Conservation (phyloP, 2,329 filamentous ascomycete genomes). For the Ascocoryne sarcoides region DNA sequence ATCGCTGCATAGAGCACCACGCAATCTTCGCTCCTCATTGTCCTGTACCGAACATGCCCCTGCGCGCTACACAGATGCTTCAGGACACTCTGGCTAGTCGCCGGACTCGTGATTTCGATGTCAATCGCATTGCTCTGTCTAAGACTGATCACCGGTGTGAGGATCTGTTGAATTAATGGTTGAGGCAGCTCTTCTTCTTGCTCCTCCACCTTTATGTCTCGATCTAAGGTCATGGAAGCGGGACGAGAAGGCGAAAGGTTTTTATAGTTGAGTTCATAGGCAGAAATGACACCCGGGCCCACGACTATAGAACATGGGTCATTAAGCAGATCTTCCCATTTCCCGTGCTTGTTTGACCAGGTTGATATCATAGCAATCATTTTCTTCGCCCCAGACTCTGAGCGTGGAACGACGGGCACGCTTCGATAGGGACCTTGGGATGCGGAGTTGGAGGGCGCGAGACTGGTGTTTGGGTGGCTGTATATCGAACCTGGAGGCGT, state of each 20-base stretch:
- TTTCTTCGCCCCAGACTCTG: slow-evolving; percentile 30
- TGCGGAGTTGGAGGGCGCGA: slow-evolving; percentile 73
- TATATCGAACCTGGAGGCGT: slow-evolving; percentile 21
- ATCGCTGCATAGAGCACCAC: slow-evolving; percentile 76
- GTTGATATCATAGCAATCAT: slow-evolving; percentile 49
- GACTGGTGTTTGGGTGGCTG: slow-evolving; percentile 35
- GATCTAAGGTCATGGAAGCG: slow-evolving; percentile 20
- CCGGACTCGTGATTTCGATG: slow-evolving; percentile 84
- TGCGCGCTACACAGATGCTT: slow-evolving; percentile 50
- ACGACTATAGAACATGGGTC: slow-evolving; percentile 47
- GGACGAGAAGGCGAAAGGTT: slow-evolving; percentile 28
- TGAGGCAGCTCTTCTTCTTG: neutral
- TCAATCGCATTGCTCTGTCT: slow-evolving; percentile 87
- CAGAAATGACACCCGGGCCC: slow-evolving; percentile 50
- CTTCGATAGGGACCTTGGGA: slow-evolving; percentile 63
- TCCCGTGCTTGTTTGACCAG: slow-evolving; percentile 51
- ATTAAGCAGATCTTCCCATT: slow-evolving; percentile 49
- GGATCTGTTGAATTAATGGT: slow-evolving; percentile 55
- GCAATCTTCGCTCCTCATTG: slow-evolving; percentile 67
- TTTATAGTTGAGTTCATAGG: slow-evolving; percentile 34
- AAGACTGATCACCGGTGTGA: slow-evolving; percentile 85
- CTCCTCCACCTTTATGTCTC: slow-evolving; percentile 18
- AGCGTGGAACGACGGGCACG: slow-evolving; percentile 35
- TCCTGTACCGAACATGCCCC: slow-evolving; percentile 64
- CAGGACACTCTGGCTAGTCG: slow-evolving; percentile 57